phyloP scores from a whole-genome alignment of 768 basidiomycete species.

The Tulasnella sp. region DNA sequence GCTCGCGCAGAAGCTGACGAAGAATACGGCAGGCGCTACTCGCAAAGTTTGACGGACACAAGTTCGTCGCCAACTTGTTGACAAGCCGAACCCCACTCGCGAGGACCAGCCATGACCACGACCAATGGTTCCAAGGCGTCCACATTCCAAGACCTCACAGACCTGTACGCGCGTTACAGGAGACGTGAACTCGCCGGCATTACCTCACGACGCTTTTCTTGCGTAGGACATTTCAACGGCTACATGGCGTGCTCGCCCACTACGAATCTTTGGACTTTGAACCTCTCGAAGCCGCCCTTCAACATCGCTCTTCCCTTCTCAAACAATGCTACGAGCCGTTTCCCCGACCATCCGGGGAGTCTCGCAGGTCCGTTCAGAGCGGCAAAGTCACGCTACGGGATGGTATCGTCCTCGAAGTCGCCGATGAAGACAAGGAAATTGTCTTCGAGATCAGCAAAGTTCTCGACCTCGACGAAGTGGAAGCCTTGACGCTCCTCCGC shows the following conservation, averaged over 20 bases:
- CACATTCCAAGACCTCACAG: constrained; percentile 5
- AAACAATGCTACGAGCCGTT: constrained; percentile 55
- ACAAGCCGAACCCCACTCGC: constrained; percentile 6
- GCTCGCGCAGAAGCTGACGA: background rate
- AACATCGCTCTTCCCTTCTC: constrained; percentile 50
- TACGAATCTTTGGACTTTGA: constrained; percentile 14
- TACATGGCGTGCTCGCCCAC: constrained; percentile 9
- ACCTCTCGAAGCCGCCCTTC: constrained; percentile 31
- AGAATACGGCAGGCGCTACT: background rate
- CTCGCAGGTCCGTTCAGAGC: constrained; percentile 56
- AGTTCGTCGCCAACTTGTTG: background rate
- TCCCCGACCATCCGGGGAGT: constrained; percentile 58
- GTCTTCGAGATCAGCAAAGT: constrained; percentile 61
- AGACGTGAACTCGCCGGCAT: background rate
- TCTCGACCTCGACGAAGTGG: constrained; percentile 72
- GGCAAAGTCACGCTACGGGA: constrained; percentile 63
- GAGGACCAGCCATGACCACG: background rate
- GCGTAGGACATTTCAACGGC: constrained; percentile 19
- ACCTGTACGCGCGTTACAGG: background rate
- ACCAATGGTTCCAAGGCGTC: background rate
- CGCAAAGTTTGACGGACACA: background rate
- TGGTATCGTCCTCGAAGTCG: constrained; percentile 53
- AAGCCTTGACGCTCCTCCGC: constrained; percentile 64
- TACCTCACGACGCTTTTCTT: background rate
- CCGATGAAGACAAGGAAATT: constrained; percentile 62